Conservation (phyloP, 73 alveolate species). For the Breviolum minutum region DNA sequence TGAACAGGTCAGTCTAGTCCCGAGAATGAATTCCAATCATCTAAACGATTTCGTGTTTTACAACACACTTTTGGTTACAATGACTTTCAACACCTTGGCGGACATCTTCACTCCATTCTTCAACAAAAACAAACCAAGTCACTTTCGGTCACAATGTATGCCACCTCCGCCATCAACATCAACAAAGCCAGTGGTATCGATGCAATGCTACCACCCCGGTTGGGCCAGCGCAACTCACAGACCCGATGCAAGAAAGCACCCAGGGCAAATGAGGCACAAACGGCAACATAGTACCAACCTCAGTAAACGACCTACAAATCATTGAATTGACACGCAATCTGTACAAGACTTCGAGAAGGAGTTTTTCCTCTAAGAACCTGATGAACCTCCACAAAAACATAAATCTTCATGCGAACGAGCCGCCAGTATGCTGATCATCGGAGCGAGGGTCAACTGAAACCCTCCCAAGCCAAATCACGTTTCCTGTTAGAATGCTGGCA, state of each 20-base stretch:
- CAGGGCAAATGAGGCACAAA: conserved; percentile 6
- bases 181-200: neutral
- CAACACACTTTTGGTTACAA: too few relatives aligned
- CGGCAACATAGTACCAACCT: conserved; percentile 53
- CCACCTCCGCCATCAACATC: neutral
- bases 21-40: too few relatives aligned
- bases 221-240: conserved; percentile 65
- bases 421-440: neutral
- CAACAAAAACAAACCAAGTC: neutral
- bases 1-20: too few relatives aligned
- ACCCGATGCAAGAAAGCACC: conserved; percentile 63
- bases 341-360: neutral
- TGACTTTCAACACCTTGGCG: too few relatives aligned
- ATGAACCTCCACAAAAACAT: too few relatives aligned
- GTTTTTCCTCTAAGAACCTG: neutral
- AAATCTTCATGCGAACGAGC: too few relatives aligned
- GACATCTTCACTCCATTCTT: too few relatives aligned
- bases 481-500: conserved; percentile 85
- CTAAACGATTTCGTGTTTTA: too few relatives aligned
- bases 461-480: conserved; percentile 68
- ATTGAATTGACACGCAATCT: neutral
- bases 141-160: neutral
- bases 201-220: conserved; percentile 46
- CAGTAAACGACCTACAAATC: neutral
- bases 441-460: neutral